Percentiles rank a stretch among this genome's conserved stretches.
Evolutionary conservation across 768 basidiomycete genomes (phyloP).

Genomic region (Leccinellum albellum): DNA sequence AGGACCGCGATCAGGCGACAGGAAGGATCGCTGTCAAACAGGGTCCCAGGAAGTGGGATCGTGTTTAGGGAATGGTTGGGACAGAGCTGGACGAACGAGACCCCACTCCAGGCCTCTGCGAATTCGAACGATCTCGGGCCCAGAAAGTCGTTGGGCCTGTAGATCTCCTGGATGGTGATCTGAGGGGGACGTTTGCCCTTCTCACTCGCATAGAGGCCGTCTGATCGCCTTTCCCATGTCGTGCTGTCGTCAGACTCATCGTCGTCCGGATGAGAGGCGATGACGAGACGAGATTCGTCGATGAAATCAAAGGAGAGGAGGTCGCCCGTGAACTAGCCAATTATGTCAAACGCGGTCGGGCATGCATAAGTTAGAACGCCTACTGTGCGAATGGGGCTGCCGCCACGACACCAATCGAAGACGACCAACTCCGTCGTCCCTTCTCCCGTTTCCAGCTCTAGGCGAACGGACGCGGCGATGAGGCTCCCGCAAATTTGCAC

Average conservation of each 20-base stretch:
- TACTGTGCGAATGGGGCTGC: slow-evolving; percentile 26
- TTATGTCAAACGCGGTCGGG: not conserved
- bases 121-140: slow-evolving; percentile 44
- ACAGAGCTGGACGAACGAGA: slow-evolving; percentile 44
- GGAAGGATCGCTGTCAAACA: slow-evolving; percentile 57
- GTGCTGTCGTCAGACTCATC: slow-evolving; percentile 31
- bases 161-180: slow-evolving; percentile 23
- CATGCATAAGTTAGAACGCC: not conserved
- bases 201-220: slow-evolving; percentile 31
- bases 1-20: slow-evolving; percentile 42
- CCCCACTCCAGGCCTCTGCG: slow-evolving; percentile 46
- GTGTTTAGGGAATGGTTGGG: slow-evolving; percentile 44
- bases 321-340: slow-evolving; percentile 26
- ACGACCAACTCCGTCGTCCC: slow-evolving; percentile 29
- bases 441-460: slow-evolving; percentile 32
- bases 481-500: slow-evolving; percentile 27
- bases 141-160: slow-evolving; percentile 6
- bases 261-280: slow-evolving; percentile 31
- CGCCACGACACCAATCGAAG: slow-evolving; percentile 30
- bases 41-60: slow-evolving; percentile 36
- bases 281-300: slow-evolving; percentile 23
- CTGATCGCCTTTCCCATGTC: slow-evolving; percentile 27
- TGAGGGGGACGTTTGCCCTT: slow-evolving; percentile 32
- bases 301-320: slow-evolving; percentile 30
- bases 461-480: slow-evolving; percentile 25